Percentiles rank a stretch among this genome's conserved stretches.
Conservation (phyloP, 352 stramenopile genomes). For the Discostella stelligera region DNA sequence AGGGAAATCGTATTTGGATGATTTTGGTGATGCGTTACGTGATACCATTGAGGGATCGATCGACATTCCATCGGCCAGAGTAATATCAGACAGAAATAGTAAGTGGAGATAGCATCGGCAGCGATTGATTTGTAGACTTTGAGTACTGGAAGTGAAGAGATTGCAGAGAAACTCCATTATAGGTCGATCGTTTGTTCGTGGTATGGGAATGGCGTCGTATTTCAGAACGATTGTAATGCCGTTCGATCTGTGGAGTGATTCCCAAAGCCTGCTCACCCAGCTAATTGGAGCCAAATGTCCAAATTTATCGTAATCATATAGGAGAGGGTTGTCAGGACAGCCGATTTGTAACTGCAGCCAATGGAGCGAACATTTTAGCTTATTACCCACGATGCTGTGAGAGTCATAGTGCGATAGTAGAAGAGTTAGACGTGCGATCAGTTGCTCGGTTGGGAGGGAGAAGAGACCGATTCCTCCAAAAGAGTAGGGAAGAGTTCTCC, state of each 20-base stretch:
- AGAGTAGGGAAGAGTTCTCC: background rate
- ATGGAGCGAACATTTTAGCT: background rate
- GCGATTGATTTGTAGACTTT: no score
- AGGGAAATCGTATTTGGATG: no score
- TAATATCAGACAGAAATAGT: no score
- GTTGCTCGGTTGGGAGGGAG: background rate
- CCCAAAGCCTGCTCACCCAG: background rate
- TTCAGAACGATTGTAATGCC: background rate
- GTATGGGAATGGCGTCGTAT: background rate
- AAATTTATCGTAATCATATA: background rate
- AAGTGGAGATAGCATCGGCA: no score
- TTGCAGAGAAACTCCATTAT: no score
- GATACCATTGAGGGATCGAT: no score
- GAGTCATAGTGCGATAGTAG: slow-evolving; percentile 16
- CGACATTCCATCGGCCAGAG: no score
- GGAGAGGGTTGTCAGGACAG: background rate
- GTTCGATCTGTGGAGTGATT: background rate
- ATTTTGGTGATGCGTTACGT: no score
- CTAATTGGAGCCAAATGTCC: background rate
- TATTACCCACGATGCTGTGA: background rate
- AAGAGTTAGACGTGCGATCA: slow-evolving; percentile 1
- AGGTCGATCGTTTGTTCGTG: background rate
- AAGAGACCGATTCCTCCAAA: background rate
- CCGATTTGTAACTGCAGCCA: background rate
- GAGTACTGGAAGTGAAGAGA: no score